Evolutionary conservation across 192 early-diverging fungal genomes (phyloP).

Genomic region (Rhizoclosmatium globosum): DNA sequence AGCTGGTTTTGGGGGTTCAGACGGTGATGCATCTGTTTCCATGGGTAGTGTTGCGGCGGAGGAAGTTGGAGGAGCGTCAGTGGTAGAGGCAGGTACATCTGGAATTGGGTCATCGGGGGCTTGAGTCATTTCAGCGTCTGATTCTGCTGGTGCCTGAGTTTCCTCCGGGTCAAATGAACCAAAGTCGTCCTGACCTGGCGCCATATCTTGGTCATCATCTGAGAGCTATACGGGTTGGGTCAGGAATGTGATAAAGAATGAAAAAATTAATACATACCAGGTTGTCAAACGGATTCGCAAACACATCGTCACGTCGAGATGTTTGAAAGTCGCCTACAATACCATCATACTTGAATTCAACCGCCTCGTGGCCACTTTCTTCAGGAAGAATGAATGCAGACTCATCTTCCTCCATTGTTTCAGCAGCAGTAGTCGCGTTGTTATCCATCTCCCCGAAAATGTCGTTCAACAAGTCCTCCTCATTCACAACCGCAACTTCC

Average conservation of each 20-base stretch:
- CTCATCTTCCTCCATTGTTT: background rate
- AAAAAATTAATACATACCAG: background rate
- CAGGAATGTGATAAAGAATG: background rate
- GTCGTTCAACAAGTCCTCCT: constrained; percentile 46
- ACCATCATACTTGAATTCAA: constrained; percentile 13
- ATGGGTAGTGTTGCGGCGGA: background rate
- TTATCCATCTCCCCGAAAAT: constrained; percentile 50
- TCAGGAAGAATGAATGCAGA: background rate
- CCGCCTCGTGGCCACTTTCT: background rate
- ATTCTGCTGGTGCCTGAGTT: constrained; percentile 4
- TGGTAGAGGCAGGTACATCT: background rate
- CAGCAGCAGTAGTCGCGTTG: background rate
- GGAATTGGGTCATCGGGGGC: background rate
- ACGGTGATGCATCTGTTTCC: background rate
- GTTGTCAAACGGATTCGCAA: constrained; percentile 17
- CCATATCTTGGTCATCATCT: constrained; percentile 10
- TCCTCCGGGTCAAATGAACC: background rate
- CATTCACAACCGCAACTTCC: constrained; percentile 36
- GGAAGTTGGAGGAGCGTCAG: background rate
- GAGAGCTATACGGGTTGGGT: background rate
- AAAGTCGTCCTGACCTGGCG: background rate
- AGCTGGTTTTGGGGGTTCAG: background rate
- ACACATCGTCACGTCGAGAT: constrained; percentile 16
- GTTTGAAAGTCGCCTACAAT: constrained; percentile 22
- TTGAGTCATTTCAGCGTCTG: background rate